Evolutionary conservation across 2,329 filamentous ascomycete genomes (phyloP).

Genomic region (Diaporthe citriasiana): DNA sequence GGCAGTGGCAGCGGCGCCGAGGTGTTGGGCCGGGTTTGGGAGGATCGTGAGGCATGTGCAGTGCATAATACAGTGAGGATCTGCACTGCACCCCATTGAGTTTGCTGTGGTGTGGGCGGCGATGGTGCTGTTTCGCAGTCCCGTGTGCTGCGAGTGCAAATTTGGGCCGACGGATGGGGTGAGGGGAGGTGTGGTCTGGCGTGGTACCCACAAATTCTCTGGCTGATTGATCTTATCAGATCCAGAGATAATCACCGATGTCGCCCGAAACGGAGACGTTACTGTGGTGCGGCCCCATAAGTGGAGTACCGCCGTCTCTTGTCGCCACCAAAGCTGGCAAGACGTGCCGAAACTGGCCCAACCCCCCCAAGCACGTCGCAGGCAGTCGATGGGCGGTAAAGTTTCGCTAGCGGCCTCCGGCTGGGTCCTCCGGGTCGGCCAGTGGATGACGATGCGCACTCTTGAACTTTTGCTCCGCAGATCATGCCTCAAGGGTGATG

Average conservation of each 20-base stretch:
- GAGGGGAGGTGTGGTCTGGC: conserved; percentile 4
- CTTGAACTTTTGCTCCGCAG: conserved; percentile 36
- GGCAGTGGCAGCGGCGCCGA: neutral
- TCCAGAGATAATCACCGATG: conserved; percentile 66
- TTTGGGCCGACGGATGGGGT: conserved; percentile 28
- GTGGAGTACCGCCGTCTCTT: conserved; percentile 40
- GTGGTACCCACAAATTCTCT: conserved; percentile 37
- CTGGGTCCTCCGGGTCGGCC: conserved; percentile 28
- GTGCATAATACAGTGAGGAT: neutral
- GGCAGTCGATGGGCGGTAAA: conserved; percentile 31
- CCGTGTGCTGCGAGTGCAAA: neutral
- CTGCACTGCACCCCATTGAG: neutral
- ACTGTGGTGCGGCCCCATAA: conserved; percentile 38
- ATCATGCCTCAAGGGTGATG: conserved; percentile 12
- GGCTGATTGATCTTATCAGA: conserved; percentile 65
- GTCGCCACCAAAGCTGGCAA: conserved; percentile 35
- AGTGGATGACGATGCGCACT: conserved; percentile 38
- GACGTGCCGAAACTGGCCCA: conserved; percentile 29
- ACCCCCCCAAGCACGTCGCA: conserved; percentile 18
- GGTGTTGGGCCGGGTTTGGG: neutral
- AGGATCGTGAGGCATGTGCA: neutral
- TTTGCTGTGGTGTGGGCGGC: neutral
- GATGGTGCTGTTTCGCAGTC: conserved; percentile 2
- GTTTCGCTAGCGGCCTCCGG: conserved; percentile 35
- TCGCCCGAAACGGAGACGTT: conserved; percentile 49